A percentile compares a stretch with the other conserved stretches of the same genome.
Evolutionary conservation across 1,284 basidiomycete genomes (phyloP).

Genomic region (Fomitopsis pinicola): DNA sequence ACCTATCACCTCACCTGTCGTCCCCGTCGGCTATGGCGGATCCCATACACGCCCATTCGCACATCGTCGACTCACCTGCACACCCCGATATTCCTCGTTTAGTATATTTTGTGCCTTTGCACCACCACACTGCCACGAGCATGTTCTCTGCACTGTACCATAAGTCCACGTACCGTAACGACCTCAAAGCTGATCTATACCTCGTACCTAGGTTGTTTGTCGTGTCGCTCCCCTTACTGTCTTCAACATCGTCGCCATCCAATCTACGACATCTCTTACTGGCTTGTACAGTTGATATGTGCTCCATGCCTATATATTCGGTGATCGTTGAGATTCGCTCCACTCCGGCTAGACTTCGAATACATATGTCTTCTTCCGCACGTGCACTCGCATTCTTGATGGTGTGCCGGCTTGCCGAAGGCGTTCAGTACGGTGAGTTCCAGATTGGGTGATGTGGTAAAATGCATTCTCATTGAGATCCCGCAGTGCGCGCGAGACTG

Average conservation of each 20-base stretch:
- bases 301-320: neutral
- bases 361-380: neutral
- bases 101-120: neutral
- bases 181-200: neutral
- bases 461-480: neutral
- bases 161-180: neutral
- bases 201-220: neutral
- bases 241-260: neutral
- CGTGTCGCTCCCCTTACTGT: neutral
- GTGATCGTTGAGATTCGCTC: neutral
- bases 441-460: neutral
- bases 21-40: neutral
- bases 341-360: neutral
- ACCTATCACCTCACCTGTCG: neutral
- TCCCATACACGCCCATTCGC: neutral
- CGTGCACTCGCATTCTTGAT: neutral
- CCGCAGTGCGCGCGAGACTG: neutral
- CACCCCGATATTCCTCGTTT: neutral
- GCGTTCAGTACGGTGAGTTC: neutral
- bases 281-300: neutral
- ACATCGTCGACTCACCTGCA: neutral
- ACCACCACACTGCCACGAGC: neutral
- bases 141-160: conserved; percentile 1
- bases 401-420: neutral
- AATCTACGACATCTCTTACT: neutral